These are phyloP conservation scores for Thermochaetoides thermophila DNA, from an alignment of 495 filamentous ascomycete species.

Conservation along the genomic window DNA sequence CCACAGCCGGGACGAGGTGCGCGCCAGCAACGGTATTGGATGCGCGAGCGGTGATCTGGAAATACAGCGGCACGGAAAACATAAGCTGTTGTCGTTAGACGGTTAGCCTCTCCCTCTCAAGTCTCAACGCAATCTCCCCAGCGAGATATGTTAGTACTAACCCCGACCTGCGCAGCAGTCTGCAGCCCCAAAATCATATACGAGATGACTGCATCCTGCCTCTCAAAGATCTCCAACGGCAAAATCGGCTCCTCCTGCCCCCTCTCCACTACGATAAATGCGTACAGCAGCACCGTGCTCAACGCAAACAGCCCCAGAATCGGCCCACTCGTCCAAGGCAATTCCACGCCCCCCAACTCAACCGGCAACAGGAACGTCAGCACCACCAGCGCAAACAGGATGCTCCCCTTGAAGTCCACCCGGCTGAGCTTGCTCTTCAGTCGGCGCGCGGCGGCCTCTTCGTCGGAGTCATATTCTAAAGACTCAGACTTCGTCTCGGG, in stretches of 20 bases:
- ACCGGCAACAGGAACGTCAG: slow-evolving; percentile 38
- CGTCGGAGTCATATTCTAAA: neutral
- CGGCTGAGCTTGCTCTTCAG: slow-evolving; percentile 21
- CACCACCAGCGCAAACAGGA: slow-evolving; percentile 33
- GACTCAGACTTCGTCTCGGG: slow-evolving; percentile 7
- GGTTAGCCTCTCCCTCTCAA: too few relatives aligned
- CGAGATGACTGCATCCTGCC: slow-evolving; percentile 37
- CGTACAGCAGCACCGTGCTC: slow-evolving; percentile 22
- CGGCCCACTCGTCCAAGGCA: slow-evolving; percentile 40
- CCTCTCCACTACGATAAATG: slow-evolving; percentile 38
- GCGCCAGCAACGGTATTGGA: slow-evolving; percentile 43
- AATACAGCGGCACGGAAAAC: slow-evolving; percentile 52
- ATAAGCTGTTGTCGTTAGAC: slow-evolving; percentile 24
- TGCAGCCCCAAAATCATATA: slow-evolving; percentile 42
- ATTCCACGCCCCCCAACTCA: slow-evolving; percentile 42
- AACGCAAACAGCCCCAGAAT: slow-evolving; percentile 22
- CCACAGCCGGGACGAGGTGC: slow-evolving; percentile 49
- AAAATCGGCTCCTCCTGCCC: slow-evolving; percentile 47
- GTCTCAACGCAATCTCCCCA: too few relatives aligned
- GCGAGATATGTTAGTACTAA: slow-evolving; percentile 22
- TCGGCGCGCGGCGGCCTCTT: neutral
- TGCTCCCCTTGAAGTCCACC: slow-evolving; percentile 45
- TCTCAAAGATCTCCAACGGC: slow-evolving; percentile 39
- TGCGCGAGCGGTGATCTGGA: slow-evolving; percentile 43
- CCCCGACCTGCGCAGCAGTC: slow-evolving; percentile 40